Conservation (phyloP, 2,329 filamentous ascomycete genomes). For the Cytospora chrysosperma region DNA sequence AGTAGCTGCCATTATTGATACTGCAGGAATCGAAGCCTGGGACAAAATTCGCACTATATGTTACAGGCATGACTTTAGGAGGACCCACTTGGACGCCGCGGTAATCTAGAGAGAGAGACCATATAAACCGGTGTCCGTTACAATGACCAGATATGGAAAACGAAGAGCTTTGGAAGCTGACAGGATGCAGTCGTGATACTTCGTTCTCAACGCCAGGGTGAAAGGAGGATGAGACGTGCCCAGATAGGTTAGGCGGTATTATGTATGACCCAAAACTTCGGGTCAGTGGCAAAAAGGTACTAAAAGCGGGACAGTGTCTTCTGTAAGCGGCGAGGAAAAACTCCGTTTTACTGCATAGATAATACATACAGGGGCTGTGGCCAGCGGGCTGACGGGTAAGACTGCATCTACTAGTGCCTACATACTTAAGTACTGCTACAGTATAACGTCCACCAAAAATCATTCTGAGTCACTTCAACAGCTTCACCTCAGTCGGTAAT, state of each 20-base stretch:
- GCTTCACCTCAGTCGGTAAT: constrained; percentile 1
- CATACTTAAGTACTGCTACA: too few species aligned
- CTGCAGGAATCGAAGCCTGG: background rate
- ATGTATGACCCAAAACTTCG: too few species aligned
- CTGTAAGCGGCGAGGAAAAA: background rate
- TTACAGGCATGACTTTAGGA: too few species aligned
- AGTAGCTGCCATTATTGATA: background rate
- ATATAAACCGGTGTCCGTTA: too few species aligned
- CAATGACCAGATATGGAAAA: too few species aligned
- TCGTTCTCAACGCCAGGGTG: too few species aligned
- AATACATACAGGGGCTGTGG: background rate
- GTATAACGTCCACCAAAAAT: background rate
- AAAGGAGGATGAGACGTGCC: background rate
- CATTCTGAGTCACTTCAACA: constrained; percentile 15
- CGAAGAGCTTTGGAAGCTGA: background rate
- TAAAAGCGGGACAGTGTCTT: background rate
- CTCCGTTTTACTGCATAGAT: background rate
- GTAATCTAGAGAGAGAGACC: background rate
- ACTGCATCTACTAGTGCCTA: constrained; percentile 8
- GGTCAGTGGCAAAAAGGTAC: background rate
- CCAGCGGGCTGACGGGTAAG: background rate
- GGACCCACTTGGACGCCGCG: too few species aligned
- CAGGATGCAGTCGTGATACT: background rate
- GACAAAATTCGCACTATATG: too few species aligned
- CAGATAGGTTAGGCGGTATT: background rate